phyloP scores from a whole-genome alignment of 1,139 yeast genomes.

The Yarrowia galli region DNA sequence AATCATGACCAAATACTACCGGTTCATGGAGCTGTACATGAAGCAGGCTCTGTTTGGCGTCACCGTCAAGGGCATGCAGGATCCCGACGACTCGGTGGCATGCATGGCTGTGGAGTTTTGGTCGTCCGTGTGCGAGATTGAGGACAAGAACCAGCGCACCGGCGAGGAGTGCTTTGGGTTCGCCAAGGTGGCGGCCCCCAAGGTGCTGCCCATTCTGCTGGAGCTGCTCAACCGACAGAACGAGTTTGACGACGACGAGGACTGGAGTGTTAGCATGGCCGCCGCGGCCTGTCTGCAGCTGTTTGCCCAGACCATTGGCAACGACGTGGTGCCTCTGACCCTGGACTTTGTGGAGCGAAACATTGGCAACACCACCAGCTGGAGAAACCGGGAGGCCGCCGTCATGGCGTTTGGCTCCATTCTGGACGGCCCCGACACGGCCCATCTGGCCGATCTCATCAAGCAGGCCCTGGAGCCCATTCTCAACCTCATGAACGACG shows the following conservation, averaged over 20 bases:
- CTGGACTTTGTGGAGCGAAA: conserved; percentile 81
- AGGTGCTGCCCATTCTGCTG: conserved; percentile 86
- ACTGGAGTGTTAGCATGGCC: conserved; percentile 98
- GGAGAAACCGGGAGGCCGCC: conserved; percentile 96
- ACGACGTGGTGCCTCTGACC: conserved; percentile 84
- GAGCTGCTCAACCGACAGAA: conserved; percentile 84
- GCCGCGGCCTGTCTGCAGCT: conserved; percentile 96
- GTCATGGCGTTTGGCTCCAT: conserved; percentile 99
- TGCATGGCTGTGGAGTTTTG: conserved; percentile 99
- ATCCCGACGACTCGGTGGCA: conserved; percentile 83
- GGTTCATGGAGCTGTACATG: conserved; percentile 93
- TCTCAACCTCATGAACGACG: conserved; percentile 73
- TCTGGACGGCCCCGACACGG: conserved; percentile 90
- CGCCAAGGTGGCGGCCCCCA: conserved; percentile 81
- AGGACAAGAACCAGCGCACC: conserved; percentile 75
- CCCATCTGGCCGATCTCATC: conserved; percentile 69
- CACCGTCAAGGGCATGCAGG: conserved; percentile 91
- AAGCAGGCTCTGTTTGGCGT: conserved; percentile 93
- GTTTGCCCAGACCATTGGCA: conserved; percentile 89
- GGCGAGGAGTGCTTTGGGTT: conserved; percentile 71
- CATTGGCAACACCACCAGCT: conserved; percentile 59
- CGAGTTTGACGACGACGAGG: conserved; percentile 81
- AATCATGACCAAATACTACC: conserved; percentile 88
- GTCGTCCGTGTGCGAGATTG: conserved; percentile 98
- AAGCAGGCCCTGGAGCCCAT: conserved; percentile 85